Conservation (phyloP, 352 stramenopile species). For the Phytophthora ramorum region DNA sequence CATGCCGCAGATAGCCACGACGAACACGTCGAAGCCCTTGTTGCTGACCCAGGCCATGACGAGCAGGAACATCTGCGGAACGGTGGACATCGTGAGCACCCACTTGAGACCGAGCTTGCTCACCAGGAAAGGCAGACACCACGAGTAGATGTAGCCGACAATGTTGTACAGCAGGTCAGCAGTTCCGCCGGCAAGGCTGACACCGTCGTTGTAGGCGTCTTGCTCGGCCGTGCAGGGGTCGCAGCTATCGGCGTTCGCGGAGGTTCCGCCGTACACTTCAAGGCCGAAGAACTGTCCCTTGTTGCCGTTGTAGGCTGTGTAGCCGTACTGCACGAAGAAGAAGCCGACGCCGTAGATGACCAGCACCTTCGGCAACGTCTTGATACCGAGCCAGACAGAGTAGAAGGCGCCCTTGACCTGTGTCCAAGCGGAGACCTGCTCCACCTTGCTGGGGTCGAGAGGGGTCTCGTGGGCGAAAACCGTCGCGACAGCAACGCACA, state of each 20-base stretch:
- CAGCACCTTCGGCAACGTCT: slow-evolving; percentile 43
- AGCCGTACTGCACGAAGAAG: slow-evolving; percentile 41
- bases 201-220: slow-evolving; percentile 45
- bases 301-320: slow-evolving; percentile 40
- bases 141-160: slow-evolving; percentile 48
- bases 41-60: slow-evolving; percentile 39
- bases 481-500: slow-evolving; percentile 37
- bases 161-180: slow-evolving; percentile 43
- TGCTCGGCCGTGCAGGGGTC: slow-evolving; percentile 37
- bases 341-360: slow-evolving; percentile 39
- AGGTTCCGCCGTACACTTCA: slow-evolving; percentile 37
- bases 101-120: slow-evolving; percentile 45
- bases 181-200: slow-evolving; percentile 43
- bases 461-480: slow-evolving; percentile 43
- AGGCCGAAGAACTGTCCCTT: slow-evolving; percentile 48
- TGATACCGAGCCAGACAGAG: slow-evolving; percentile 47
- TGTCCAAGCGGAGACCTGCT: slow-evolving; percentile 15
- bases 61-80: slow-evolving; percentile 47
- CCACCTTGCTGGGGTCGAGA: slow-evolving; percentile 30
- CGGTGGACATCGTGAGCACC: slow-evolving; percentile 34
- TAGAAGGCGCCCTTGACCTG: slow-evolving; percentile 41
- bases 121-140: slow-evolving; percentile 46
- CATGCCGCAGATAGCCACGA: slow-evolving; percentile 50
- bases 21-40: slow-evolving; percentile 36
- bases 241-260: slow-evolving; percentile 41